Base-by-base conservation (phyloP, 768 basidiomycete genomes). In the Coprinopsis sp. region DNA sequence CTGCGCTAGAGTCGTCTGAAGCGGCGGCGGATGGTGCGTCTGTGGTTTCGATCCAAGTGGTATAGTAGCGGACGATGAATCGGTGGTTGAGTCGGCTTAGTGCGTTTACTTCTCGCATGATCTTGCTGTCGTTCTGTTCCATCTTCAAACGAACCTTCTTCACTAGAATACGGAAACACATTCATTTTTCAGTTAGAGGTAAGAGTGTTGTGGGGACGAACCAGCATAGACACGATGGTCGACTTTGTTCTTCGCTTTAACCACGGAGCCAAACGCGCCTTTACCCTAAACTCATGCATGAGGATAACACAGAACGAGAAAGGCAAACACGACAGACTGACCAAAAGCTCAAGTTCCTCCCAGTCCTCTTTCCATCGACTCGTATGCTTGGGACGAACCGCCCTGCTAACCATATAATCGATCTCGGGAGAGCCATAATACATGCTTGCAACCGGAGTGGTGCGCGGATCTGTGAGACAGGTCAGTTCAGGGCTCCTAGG, bases 311-410 rank as follows among this genome's bases (percentile, higher is more conserved):
- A 33, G 16, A 11, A 21, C 22, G 5, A 37, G 31, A 44, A 4
- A 4, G 11, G 18, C 3, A 46, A 37, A 23, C 47, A 22, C 13
- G 14, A 34, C 27, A 19, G 16, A 56, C 73, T 28, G 57, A 84
- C 91, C 57, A 95, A 58, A 25, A 91, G 70, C 59, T 95, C 93
- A 7, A 96, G 67, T 60, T 95, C 92, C 58, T 94, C 91, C 82
- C 90, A 97, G 55, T 97, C 93, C 44, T 90, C 85, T 56, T 89
- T 87, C 81, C 91, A 97, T 49, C 93, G 69, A 56, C 91, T 93
- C 2, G 75, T 62, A 13, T 82, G 79, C 21, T 64, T 60, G 13
- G 58, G 54, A 3, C 75, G 70, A 51, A 64, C 57, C 37, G 67
- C 64, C 27, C 48, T 40, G 33, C 25, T 30, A 12, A 30, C 29